These are phyloP conservation scores for Cucumis melo DNA, from an alignment of 306 rosid species.

Conservation along the genomic window DNA sequence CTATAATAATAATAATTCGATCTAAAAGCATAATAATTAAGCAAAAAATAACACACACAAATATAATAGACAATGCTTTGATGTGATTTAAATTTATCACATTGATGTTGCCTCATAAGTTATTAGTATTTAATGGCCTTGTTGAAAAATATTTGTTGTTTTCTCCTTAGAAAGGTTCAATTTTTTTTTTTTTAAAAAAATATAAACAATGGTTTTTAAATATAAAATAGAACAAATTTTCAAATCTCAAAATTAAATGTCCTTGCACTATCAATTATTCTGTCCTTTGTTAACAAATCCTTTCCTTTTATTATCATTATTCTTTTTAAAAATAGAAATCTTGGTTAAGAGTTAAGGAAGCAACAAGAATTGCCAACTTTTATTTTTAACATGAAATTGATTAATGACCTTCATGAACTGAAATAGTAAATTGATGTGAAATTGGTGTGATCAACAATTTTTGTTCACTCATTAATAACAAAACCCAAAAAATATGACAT, in stretches of 20 bases:
- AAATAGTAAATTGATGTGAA: not conserved
- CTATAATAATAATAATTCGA: not conserved
- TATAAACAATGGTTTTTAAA: not conserved
- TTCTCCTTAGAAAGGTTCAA: no score
- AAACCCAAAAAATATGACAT: not conserved
- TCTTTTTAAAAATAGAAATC: not conserved
- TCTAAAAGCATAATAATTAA: not conserved
- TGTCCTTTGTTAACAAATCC: no score
- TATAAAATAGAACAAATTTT: not conserved
- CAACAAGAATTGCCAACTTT: not conserved
- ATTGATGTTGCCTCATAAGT: not conserved
- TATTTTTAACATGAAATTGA: not conserved
- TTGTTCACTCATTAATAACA: not conserved
- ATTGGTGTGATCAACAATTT: not conserved
- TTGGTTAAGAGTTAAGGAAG: not conserved
- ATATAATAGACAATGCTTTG: not conserved
- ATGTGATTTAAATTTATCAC: not conserved
- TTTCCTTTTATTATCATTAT: no score
- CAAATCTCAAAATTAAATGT: not conserved
- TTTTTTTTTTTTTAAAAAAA: no score
- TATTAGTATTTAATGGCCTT: not conserved
- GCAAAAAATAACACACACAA: not conserved
- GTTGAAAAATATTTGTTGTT: not conserved
- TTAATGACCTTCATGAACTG: not conserved
- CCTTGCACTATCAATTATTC: not conserved